phyloP scores from a whole-genome alignment of 1,139 yeast genomes.

The Lodderomyces elongisporus region DNA sequence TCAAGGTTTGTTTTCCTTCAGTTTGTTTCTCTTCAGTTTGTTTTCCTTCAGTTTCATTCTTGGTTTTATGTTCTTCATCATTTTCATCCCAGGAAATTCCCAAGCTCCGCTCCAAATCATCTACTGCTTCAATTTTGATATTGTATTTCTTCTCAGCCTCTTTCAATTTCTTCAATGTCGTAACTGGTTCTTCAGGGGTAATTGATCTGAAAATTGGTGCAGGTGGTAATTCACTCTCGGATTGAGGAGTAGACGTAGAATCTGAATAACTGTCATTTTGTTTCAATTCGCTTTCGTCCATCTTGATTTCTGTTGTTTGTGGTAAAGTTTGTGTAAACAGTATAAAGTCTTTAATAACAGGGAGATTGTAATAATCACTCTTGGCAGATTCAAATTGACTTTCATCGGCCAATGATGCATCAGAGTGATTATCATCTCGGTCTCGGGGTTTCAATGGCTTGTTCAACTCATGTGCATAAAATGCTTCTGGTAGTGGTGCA shows the following conservation, averaged over 20 bases:
- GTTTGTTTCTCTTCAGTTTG: not conserved
- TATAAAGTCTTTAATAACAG: not conserved
- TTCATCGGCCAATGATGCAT: constrained; percentile 27
- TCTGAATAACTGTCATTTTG: too few species aligned
- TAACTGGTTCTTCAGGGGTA: constrained; percentile 27
- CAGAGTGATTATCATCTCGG: constrained; percentile 20
- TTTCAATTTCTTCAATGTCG: constrained; percentile 23
- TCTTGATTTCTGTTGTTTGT: not conserved
- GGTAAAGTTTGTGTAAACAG: not conserved
- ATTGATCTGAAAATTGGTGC: constrained; percentile 30
- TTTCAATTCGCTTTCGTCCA: not conserved
- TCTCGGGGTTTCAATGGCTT: constrained; percentile 11
- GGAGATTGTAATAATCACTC: constrained; percentile 3
- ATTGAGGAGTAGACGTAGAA: too few species aligned
- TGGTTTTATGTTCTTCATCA: too few species aligned
- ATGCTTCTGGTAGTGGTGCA: constrained; percentile 20
- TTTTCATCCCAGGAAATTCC: too few species aligned
- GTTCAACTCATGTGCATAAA: constrained; percentile 13
- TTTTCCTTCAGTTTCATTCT: too few species aligned
- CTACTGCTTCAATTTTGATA: constrained; percentile 28
- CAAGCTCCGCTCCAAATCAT: constrained; percentile 21
- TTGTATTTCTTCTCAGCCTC: constrained; percentile 31
- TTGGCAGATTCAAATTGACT: constrained; percentile 13
- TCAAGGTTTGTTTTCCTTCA: not conserved
- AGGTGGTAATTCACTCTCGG: constrained; percentile 12